phyloP scores from a whole-genome alignment of 78 protist species.

The Salpingoeca rosetta region DNA sequence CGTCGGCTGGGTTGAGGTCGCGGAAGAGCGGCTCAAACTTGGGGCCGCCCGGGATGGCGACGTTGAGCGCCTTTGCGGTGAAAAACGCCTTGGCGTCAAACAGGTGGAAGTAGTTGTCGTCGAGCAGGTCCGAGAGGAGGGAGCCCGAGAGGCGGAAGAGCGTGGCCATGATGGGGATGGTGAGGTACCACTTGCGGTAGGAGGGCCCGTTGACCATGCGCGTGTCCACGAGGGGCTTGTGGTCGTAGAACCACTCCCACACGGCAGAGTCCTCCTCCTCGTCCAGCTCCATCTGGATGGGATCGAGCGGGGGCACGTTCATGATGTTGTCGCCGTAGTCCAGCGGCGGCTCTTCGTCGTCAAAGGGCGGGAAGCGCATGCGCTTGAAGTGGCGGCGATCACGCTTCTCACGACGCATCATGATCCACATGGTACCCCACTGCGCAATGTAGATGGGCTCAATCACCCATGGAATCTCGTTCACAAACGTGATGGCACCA shows the following conservation, averaged over 20 bases:
- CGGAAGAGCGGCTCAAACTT: conserved; percentile 97
- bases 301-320: conserved; percentile 90
- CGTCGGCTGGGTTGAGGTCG: conserved; percentile 79
- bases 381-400: conserved; percentile 95
- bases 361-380: conserved; percentile 93
- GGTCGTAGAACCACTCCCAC: conserved; percentile 95
- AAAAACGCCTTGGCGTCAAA: conserved; percentile 88
- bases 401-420: conserved; percentile 97
- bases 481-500: conserved; percentile 99
- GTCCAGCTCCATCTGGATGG: conserved; percentile 91
- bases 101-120: conserved; percentile 89
- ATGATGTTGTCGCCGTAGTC: conserved; percentile 96
- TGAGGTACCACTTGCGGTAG: conserved; percentile 79
- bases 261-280: conserved; percentile 88
- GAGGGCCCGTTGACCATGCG: conserved; percentile 71
- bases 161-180: conserved; percentile 76
- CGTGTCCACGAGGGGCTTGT: conserved; percentile 71
- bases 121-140: conserved; percentile 83
- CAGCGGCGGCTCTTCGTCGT: conserved; percentile 98
- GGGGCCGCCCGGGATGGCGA: conserved; percentile 99
- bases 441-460: conserved; percentile 97
- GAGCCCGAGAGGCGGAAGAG: conserved; percentile 86
- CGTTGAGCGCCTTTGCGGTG: conserved; percentile 97
- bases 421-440: conserved; percentile 99
- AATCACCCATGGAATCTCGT: conserved; percentile 94